Conservation (phyloP, 176 grass and related monocot species). For the Lolium multiflorum region DNA sequence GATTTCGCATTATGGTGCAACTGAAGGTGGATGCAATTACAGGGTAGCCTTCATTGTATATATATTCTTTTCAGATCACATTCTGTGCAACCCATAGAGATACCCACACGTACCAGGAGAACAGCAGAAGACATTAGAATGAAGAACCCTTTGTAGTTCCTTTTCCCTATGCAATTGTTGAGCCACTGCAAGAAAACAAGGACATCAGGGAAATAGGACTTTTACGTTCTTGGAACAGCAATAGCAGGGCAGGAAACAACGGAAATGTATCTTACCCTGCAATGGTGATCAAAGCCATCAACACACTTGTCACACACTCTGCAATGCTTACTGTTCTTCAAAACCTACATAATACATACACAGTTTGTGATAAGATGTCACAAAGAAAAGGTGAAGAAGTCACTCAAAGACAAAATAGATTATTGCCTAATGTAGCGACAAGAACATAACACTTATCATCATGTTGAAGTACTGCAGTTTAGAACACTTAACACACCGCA, state of each 20-base stretch:
- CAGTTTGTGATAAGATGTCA: background rate
- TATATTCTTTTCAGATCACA: background rate
- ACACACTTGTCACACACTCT: constrained; percentile 99
- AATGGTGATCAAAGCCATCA: constrained; percentile 98
- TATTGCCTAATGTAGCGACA: background rate
- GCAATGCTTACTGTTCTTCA: constrained; percentile 98
- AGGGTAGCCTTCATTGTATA: background rate
- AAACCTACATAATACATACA: constrained; percentile 58
- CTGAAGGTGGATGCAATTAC: constrained; percentile 23
- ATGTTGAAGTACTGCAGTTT: background rate
- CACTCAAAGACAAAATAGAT: background rate
- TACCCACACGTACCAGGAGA: constrained; percentile 64
- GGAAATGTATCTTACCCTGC: constrained; percentile 66
- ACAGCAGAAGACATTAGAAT: constrained; percentile 84
- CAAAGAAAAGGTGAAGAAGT: background rate
- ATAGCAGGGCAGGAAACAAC: constrained; percentile 11
- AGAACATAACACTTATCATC: background rate
- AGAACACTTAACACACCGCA: background rate
- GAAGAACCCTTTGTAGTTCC: constrained; percentile 93
- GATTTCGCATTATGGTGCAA: background rate
- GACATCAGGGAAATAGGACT: constrained; percentile 9
- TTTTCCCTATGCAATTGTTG: constrained; percentile 97
- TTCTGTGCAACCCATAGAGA: constrained; percentile 12
- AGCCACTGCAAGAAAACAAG: constrained; percentile 72
- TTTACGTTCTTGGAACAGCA: background rate